Conservation (phyloP, 768 basidiomycete genomes). For the Phaffia tasmanica region DNA sequence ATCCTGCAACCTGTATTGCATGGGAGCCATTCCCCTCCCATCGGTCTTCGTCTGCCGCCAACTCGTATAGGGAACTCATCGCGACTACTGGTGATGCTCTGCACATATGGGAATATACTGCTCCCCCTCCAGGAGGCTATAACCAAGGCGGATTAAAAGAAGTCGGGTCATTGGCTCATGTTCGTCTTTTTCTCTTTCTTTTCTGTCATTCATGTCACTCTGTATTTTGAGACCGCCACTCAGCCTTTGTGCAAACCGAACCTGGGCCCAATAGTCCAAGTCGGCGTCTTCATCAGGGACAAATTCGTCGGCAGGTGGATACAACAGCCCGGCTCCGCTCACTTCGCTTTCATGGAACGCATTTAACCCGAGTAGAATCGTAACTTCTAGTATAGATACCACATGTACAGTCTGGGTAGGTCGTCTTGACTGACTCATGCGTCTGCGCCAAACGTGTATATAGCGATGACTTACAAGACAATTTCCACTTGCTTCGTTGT, state of each 20-base stretch:
- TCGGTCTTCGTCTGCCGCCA: constrained; percentile 35
- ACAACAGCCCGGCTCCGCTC: constrained; percentile 61
- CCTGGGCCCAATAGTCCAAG: constrained; percentile 47
- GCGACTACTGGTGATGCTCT: constrained; percentile 91
- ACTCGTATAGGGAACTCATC: constrained; percentile 60
- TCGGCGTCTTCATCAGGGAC: constrained; percentile 7
- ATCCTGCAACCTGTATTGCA: constrained; percentile 83
- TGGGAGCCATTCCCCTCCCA: constrained; percentile 66
- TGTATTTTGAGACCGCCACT: background rate
- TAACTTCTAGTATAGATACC: constrained; percentile 96
- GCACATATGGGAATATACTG: constrained; percentile 77
- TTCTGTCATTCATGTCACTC: background rate
- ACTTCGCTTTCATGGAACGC: constrained; percentile 98
- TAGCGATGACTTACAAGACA: background rate
- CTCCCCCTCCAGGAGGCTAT: constrained; percentile 52
- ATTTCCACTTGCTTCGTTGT: background rate
- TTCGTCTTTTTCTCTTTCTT: constrained; percentile 40
- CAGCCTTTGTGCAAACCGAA: constrained; percentile 68
- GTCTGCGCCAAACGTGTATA: background rate
- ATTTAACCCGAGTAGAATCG: constrained; percentile 75
- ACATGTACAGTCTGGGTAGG: constrained; percentile 85
- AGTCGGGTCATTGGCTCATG: constrained; percentile 40
- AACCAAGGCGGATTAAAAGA: constrained; percentile 26
- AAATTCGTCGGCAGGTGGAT: background rate
- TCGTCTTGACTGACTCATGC: background rate